These are phyloP conservation scores for Jaapia argillacea DNA, from an alignment of 768 basidiomycete species.

Conservation along the genomic window DNA sequence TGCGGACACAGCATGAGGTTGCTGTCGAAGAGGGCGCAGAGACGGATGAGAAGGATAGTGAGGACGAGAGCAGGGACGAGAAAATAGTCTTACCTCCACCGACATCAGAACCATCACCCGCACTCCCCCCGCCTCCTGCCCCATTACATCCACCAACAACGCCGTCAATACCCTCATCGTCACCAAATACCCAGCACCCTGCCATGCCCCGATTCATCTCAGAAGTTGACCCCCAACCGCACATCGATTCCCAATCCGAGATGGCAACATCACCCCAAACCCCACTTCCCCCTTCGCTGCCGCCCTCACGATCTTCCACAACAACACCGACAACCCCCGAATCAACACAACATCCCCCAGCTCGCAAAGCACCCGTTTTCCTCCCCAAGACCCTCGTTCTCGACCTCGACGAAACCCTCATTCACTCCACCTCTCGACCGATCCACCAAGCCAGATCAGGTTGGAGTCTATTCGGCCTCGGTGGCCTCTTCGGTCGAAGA, in stretches of 20 bases:
- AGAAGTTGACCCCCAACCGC: constrained; percentile 11
- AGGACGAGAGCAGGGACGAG: constrained; percentile 23
- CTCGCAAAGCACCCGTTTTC: constrained; percentile 64
- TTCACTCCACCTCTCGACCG: constrained; percentile 90
- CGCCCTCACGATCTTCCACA: constrained; percentile 13
- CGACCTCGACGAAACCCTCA: constrained; percentile 96
- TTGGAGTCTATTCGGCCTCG: constrained; percentile 31
- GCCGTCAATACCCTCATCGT: neutral
- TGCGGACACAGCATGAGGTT: constrained; percentile 11
- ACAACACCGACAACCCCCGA: constrained; percentile 14
- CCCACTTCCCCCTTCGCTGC: constrained; percentile 5
- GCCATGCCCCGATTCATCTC: constrained; percentile 1
- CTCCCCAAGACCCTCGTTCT: constrained; percentile 91
- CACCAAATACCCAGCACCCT: neutral
- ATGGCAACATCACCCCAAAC: too few relatives aligned
- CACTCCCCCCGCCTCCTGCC: constrained; percentile 17
- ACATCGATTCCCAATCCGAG: too few relatives aligned
- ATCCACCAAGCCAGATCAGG: constrained; percentile 43
- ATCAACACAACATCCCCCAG: constrained; percentile 41
- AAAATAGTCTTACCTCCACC: constrained; percentile 10
- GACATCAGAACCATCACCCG: neutral
- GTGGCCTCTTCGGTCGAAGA: constrained; percentile 33
- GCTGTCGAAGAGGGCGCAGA: constrained; percentile 19
- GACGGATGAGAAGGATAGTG: constrained; percentile 24
- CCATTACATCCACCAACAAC: constrained; percentile 9